Evolutionary conservation across 306 rosid species (phyloP), one percentile per base, ranked within the genome.

Genomic region (Calophaca sinica): DNA sequence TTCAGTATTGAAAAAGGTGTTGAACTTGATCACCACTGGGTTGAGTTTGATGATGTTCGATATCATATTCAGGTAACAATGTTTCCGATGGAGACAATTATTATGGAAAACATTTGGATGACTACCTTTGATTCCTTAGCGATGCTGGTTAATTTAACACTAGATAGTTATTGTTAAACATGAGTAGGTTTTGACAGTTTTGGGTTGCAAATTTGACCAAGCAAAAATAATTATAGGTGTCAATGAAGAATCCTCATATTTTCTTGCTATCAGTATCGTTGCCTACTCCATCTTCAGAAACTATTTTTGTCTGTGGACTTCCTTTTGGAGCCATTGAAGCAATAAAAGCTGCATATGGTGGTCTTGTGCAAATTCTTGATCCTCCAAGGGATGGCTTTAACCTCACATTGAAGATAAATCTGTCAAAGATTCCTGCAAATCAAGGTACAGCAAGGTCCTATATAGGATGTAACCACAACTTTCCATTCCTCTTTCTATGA

Each of bases 331-430:
- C 97, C 72, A 87, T 92, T 66, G 97, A 94, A 84, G 98, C 98
- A 75, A 88, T 94, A 44, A 94, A 94, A 76, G 84, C 92, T 79
- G 82, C 96, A 31, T 94, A 94, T 77, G 96, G 92, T 29, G 77
- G 48, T 60, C 60, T 81, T 59, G 89, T 90, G 65, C 97, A 94
- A 79, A 92, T 94, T 85, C 93, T 91, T 73, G 99, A 94, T 72
- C 99, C 98, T 74, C 97, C 97, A 36, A 89, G 96, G 80, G 99
- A 94, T 80, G 99, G 97, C 74, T 92, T 90, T 84, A 94, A 94
- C 89, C 96, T 94, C 49, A 92, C 99, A 9, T 81, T 94, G 75
- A 92, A 88, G 83, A 81, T 92, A 68, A 90, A 94, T 85, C 86
- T 94, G 11, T 80, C 84, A 4, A 92, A 92, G 86, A 88, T 94